phyloP scores from a whole-genome alignment of 192 early-diverging fungal genomes.

The Dissophora globulifera region DNA sequence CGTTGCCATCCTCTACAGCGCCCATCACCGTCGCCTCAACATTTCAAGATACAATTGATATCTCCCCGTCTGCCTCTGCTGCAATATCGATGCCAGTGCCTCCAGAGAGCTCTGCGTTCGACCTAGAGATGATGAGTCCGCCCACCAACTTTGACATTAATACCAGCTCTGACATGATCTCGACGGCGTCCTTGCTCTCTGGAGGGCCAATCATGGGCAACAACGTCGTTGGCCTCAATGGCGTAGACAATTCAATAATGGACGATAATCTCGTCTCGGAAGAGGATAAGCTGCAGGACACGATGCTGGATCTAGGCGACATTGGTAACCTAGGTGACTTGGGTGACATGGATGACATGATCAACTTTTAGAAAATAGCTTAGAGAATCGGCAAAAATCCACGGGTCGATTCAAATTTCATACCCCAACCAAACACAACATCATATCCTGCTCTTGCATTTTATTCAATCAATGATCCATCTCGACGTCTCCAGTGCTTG shows the following conservation, averaged over 20 bases:
- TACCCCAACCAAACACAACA: too few species aligned
- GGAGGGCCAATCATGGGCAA: neutral
- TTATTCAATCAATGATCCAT: too few species aligned
- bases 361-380: constrained; percentile 10
- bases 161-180: neutral
- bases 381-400: too few species aligned
- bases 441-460: too few species aligned
- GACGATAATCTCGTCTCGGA: constrained; percentile 9
- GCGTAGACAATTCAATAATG: neutral
- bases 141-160: constrained; percentile 5
- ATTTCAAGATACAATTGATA: too few species aligned
- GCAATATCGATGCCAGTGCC: neutral
- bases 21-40: too few species aligned
- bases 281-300: constrained; percentile 31
- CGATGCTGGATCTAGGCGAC: constrained; percentile 38
- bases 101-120: constrained; percentile 2
- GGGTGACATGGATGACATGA: constrained; percentile 35
- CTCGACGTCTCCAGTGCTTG: constrained; percentile 1
- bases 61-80: neutral
- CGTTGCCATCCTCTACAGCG: too few species aligned
- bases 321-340: constrained; percentile 34
- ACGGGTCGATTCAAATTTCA: too few species aligned
- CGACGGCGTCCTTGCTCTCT: constrained; percentile 23
- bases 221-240: neutral
- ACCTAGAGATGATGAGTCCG: constrained; percentile 33